Evolutionary conservation across 2,329 filamentous ascomycete species (phyloP).

Genomic region (Aspergillus costaricaensis): DNA sequence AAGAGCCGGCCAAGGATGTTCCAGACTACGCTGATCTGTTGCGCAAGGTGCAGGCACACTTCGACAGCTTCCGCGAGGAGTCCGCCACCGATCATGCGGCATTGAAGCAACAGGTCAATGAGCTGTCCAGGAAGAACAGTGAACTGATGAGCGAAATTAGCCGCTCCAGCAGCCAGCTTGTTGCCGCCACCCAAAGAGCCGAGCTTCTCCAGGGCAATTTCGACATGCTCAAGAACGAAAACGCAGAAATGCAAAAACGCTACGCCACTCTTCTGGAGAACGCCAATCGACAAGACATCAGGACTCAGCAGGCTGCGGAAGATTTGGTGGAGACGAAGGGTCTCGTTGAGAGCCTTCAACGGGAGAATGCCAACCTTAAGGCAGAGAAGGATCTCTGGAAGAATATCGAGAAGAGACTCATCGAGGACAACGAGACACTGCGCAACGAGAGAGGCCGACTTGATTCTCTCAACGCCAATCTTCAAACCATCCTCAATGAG

Average conservation of each 20-base stretch:
- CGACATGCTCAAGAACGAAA: conserved; percentile 78
- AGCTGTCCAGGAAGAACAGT: conserved; percentile 78
- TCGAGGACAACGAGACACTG: conserved; percentile 82
- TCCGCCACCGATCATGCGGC: conserved; percentile 77
- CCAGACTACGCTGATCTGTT: conserved; percentile 75
- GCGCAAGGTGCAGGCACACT: conserved; percentile 84
- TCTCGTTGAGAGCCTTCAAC: conserved; percentile 80
- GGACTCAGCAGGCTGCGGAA: conserved; percentile 87
- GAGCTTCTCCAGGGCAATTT: conserved; percentile 91
- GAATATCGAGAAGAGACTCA: conserved; percentile 84
- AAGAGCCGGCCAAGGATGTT: conserved; percentile 52
- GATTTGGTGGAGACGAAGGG: conserved; percentile 86
- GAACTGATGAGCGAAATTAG: conserved; percentile 80
- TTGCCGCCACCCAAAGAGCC: conserved; percentile 78
- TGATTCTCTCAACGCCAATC: conserved; percentile 76
- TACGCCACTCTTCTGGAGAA: conserved; percentile 75
- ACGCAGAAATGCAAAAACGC: conserved; percentile 81
- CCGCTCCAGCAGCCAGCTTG: conserved; percentile 76
- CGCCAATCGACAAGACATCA: conserved; percentile 84
- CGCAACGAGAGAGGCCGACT: conserved; percentile 82
- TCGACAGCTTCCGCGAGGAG: conserved; percentile 86
- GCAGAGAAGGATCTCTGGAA: conserved; percentile 95
- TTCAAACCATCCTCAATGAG: conserved; percentile 90
- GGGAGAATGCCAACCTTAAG: conserved; percentile 89
- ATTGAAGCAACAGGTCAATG: conserved; percentile 81